Evolutionary conservation across 108 stramenopile genomes (phyloP).

Genomic region (Heterococcus sp.): DNA sequence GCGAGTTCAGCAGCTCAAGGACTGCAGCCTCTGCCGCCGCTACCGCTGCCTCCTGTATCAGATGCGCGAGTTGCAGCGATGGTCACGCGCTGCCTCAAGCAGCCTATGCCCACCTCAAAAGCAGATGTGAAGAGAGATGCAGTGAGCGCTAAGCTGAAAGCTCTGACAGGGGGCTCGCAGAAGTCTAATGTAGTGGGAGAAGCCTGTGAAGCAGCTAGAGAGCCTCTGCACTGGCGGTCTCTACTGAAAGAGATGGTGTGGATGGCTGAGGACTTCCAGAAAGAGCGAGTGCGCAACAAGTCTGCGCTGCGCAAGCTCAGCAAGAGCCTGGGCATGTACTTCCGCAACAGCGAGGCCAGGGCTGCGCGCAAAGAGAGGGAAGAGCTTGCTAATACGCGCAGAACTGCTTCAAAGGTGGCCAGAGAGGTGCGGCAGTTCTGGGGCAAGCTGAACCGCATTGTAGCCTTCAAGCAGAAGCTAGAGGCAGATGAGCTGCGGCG

Average conservation of each 20-base stretch:
- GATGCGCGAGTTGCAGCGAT: conserved; percentile 45
- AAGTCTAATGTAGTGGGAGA: conserved; percentile 23
- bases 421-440: conserved; percentile 57
- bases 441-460: conserved; percentile 58
- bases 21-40: not conserved
- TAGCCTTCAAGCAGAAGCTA: conserved; percentile 60
- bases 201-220: conserved; percentile 7
- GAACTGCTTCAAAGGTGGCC: conserved; percentile 44
- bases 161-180: conserved; percentile 41
- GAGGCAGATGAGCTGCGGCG: conserved; percentile 54
- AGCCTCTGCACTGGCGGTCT: conserved; percentile 52
- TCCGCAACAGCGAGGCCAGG: conserved; percentile 18
- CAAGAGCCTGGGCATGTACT: conserved; percentile 36
- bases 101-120: conserved; percentile 45
- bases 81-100: conserved; percentile 38
- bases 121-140: conserved; percentile 11
- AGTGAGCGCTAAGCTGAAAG: not conserved
- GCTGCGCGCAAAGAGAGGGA: conserved; percentile 42
- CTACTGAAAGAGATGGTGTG: conserved; percentile 64
- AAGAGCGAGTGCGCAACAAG: conserved; percentile 49
- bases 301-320: conserved; percentile 22
- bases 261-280: conserved; percentile 61
- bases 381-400: conserved; percentile 26
- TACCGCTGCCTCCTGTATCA: conserved; percentile 9
- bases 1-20: not conserved